A percentile compares a stretch with the other conserved stretches of the same genome.
Conservation (phyloP, 306 rosid genomes). For the Inga laurina region DNA sequence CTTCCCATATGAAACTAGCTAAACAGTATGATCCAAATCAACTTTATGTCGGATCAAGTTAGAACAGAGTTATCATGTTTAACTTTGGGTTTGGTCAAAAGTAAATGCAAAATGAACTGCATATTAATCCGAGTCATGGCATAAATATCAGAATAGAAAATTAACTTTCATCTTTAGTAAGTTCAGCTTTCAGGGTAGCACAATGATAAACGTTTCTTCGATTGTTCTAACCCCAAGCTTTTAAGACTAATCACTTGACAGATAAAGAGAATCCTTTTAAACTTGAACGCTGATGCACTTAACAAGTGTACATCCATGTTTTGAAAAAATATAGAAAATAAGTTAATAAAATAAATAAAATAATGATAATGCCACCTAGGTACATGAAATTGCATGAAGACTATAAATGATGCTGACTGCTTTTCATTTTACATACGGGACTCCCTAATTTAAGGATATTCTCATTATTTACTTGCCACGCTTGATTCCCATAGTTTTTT, state of each 20-base stretch:
- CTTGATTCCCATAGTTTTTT: conserved; percentile 47
- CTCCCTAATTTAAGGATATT: conserved; percentile 73
- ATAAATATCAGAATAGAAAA: background rate
- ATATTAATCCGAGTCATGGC: background rate
- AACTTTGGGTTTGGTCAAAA: conserved; percentile 15
- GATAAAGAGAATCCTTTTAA: conserved; percentile 33
- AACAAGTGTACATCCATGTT: conserved; percentile 48
- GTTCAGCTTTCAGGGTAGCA: conserved; percentile 30
- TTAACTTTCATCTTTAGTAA: background rate
- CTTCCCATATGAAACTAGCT: conserved; percentile 30
- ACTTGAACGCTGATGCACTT: conserved; percentile 38
- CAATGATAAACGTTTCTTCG: conserved; percentile 30
- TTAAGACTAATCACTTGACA: conserved; percentile 30
- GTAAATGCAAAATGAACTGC: conserved; percentile 12
- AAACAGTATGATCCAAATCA: conserved; percentile 40
- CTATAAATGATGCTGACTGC: conserved; percentile 62
- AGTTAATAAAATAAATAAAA: conserved; percentile 32
- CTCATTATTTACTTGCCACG: conserved; percentile 79
- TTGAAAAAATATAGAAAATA: conserved; percentile 36
- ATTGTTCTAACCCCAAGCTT: conserved; percentile 22
- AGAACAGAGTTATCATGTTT: conserved; percentile 28
- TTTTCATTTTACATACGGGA: conserved; percentile 62
- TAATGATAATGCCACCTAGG: conserved; percentile 67
- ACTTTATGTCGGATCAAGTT: conserved; percentile 52
- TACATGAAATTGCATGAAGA: conserved; percentile 67